Base-by-base conservation (phyloP, 305 asterid genomes). In the Ajuga reptans region DNA sequence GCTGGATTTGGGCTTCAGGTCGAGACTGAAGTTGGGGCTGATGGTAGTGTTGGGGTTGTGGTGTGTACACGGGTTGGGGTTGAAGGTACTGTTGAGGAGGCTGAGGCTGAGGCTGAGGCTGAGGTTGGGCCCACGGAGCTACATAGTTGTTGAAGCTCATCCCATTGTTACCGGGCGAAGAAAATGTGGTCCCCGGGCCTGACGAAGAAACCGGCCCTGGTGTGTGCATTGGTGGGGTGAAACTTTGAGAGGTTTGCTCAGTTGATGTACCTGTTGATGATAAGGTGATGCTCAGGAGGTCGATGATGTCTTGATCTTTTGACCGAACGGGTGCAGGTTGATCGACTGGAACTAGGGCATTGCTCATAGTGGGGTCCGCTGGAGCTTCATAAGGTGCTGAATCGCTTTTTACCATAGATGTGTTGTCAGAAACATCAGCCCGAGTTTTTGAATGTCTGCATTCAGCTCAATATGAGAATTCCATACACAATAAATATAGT, bases 121-220 rank as follows among this genome's bases (percentile, higher is more conserved):
- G 68, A 49, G 89, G 75, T 62, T 77, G 85, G 27, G 97, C 97
- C 99, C 99, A 93, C 1, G 97, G 96, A 77, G 96, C 96, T 56
- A 89, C 73, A 47, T 94, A 91, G 45, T 68, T 79, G 81, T 81
- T 84, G 78, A 79, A 81, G 51, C 81, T 57, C 45, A 76, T 75
- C 29, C 76, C 80, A 4, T 80, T 87, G 82, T 65, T 81, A 3
- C 52, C 82, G 18, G 76, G 79, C 0, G 95, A 31, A 36, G 87
- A 66, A 37, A 68, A 77, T 6, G 85, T 11, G 52, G 50, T 65
- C 58, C 75, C 79, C 7, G 62, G 80, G 50, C 63, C 55, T 31
- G 78, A 11, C 0, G 83, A 75, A 42, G 86, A 74, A 14, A 56
- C 41, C 9, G 80, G 77, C 55, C 79, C 61, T 41, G 84, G 67